Evolutionary conservation across 1,139 yeast species (phyloP), one percentile per base, ranked within the genome.

Genomic region (Saccharomyces pastorianus): DNA sequence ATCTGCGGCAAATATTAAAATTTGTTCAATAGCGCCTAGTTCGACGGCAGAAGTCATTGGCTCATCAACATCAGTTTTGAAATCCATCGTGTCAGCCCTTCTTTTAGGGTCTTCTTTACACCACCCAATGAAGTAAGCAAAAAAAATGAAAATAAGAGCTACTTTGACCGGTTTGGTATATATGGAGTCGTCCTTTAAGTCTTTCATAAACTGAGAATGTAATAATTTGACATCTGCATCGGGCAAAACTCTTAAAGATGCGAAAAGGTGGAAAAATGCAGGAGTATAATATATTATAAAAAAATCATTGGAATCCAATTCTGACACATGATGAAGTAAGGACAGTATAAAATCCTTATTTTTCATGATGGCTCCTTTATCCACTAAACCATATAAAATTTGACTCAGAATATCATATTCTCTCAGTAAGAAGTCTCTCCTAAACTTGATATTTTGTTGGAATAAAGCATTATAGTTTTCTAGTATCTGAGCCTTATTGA

Each of bases 11-110:
- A 84, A 71, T 20, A 87, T 79, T 68, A 91, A 74, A 42, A 91
- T 70, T 63, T 85, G 84, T 67, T 93, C 99, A 60, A 91, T 72
- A 0, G 90, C 96, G 29, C 97, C 97, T 63, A 70, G 71, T 62
- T 78, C 85, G 56, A 76, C 83, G 62, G 75, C 79, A 64, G 64
- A 70, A 62, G 69, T 75, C 79, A 78, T 79, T 54, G 80, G 85
- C 58, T 70, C 70, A 54, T 79, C 77, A 2, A 81, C 76, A 4
- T 78, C 73, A 8, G 71, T 66, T 6, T 75, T 70, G 47, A 83
- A 75, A 46, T 78, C 81, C 42, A 68, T 71, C 13, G 68, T 65
- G 41, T 70, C 69, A 3, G 71, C 64, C 79, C 81, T 58, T 64
- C 57, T 41, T 59, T 69, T 64, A 52, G 74, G 72, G 59, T 67